These are phyloP conservation scores for Circinella umbellata DNA, from an alignment of 371 early-diverging fungal species.

Conservation along the genomic window DNA sequence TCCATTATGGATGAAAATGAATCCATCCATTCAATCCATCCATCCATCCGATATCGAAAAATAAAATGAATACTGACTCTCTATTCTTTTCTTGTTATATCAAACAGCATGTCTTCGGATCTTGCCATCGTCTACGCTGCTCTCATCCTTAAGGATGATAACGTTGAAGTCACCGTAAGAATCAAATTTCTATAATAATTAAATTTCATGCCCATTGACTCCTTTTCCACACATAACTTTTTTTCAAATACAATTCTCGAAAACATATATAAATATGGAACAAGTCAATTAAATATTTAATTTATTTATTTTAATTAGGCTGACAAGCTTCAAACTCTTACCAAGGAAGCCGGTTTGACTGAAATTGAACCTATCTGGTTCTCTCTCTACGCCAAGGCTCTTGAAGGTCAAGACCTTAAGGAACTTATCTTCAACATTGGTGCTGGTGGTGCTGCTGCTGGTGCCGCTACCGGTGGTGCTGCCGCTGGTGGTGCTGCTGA, in stretches of 20 bases:
- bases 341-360: conserved; percentile 87
- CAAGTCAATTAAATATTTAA: background rate
- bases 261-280: no score
- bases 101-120: conserved; percentile 71
- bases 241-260: no score
- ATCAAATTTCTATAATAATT: no score
- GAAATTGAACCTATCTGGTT: conserved; percentile 96
- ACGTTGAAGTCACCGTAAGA: conserved; percentile 93
- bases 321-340: conserved; percentile 92
- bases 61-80: conserved; percentile 6
- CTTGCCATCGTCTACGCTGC: conserved; percentile 96
- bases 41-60: conserved; percentile 20
- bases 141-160: conserved; percentile 97
- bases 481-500: conserved; percentile 58
- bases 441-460: conserved; percentile 78
- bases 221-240: background rate
- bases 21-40: conserved; percentile 18
- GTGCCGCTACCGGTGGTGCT: conserved; percentile 60
- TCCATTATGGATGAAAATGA: background rate
- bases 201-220: background rate
- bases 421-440: conserved; percentile 94
- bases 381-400: conserved; percentile 96
- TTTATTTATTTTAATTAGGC: conserved; percentile 63
- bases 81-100: background rate
- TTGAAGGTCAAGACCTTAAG: conserved; percentile 91